A percentile compares a stretch with the other conserved stretches of the same genome.
These are phyloP conservation scores for Carpinus viminea DNA, from an alignment of 306 rosid genomes.

Conservation along the genomic window DNA sequence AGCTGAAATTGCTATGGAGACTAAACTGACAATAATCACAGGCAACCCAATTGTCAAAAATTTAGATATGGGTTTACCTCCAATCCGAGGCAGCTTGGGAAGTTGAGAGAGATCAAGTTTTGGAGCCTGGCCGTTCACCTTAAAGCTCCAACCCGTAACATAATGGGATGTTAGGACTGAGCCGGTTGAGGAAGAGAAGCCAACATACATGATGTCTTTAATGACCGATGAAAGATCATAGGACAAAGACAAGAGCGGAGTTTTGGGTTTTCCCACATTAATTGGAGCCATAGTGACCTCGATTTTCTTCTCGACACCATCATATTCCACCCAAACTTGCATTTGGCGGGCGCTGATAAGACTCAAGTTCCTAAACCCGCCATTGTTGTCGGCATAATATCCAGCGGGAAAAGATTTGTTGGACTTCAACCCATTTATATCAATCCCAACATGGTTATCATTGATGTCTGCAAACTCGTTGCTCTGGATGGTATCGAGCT, in stretches of 20 bases:
- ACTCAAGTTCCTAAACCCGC: conserved; percentile 31
- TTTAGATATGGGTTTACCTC: conserved; percentile 18
- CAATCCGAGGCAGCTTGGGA: conserved; percentile 42
- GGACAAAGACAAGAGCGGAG: conserved; percentile 44
- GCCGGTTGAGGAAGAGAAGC: conserved; percentile 74
- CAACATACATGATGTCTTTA: conserved; percentile 46
- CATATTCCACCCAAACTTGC: conserved; percentile 74
- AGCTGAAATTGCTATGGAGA: conserved; percentile 13
- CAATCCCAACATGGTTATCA: conserved; percentile 71
- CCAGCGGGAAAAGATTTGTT: conserved; percentile 36
- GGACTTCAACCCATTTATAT: conserved; percentile 51
- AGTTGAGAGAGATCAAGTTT: conserved; percentile 40
- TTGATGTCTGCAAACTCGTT: conserved; percentile 49
- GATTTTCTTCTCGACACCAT: conserved; percentile 35
- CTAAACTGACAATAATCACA: neutral
- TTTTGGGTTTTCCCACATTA: conserved; percentile 39
- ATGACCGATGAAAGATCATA: conserved; percentile 52
- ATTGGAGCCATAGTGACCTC: conserved; percentile 60
- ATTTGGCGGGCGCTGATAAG: conserved; percentile 51
- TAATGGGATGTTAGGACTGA: conserved; percentile 48
- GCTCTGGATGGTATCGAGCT: conserved; percentile 60
- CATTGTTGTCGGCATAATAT: conserved; percentile 11
- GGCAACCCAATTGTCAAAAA: conserved; percentile 29
- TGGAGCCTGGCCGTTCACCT: conserved; percentile 47
- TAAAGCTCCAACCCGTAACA: conserved; percentile 73